Evolutionary conservation across 2,329 filamentous ascomycete species (phyloP).

Genomic region (Reticulascus tulasneorum): DNA sequence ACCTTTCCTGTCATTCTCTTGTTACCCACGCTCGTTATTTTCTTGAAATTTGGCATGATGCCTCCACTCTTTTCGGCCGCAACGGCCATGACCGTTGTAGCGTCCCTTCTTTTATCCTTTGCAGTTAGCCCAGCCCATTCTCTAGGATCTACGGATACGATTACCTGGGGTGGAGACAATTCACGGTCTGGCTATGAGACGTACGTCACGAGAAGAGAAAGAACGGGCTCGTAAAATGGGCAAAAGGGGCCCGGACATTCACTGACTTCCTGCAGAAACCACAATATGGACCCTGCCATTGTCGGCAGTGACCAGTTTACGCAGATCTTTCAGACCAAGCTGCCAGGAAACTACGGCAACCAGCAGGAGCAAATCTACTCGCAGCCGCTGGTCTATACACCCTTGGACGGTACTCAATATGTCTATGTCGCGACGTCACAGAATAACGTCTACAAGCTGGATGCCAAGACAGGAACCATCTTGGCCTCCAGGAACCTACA

Average conservation of each 20-base stretch:
- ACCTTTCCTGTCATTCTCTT: no score
- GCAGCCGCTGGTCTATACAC: constrained; percentile 46
- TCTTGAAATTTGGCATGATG: no score
- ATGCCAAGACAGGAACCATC: constrained; percentile 49
- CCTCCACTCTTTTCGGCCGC: no score
- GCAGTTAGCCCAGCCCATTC: constrained; percentile 25
- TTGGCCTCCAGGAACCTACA: constrained; percentile 40
- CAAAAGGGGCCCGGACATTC: no score
- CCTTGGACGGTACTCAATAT: constrained; percentile 41
- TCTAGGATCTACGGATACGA: constrained; percentile 44
- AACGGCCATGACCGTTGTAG: no score
- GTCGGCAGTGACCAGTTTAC: constrained; percentile 51
- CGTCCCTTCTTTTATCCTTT: no score
- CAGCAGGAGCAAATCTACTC: constrained; percentile 47
- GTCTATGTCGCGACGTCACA: constrained; percentile 53
- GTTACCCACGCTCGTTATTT: no score
- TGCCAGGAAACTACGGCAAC: constrained; percentile 49
- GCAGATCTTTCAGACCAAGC: constrained; percentile 47
- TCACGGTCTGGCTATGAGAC: constrained; percentile 47
- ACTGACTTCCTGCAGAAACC: constrained; percentile 32
- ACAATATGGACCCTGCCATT: constrained; percentile 58
- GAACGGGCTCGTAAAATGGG: no score
- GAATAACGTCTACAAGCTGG: constrained; percentile 53
- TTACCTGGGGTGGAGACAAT: constrained; percentile 56
- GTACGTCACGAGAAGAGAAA: no score